These are phyloP conservation scores for Coelastrella sp. DNA, from an alignment of 139 green algal species.

Conservation along the genomic window DNA sequence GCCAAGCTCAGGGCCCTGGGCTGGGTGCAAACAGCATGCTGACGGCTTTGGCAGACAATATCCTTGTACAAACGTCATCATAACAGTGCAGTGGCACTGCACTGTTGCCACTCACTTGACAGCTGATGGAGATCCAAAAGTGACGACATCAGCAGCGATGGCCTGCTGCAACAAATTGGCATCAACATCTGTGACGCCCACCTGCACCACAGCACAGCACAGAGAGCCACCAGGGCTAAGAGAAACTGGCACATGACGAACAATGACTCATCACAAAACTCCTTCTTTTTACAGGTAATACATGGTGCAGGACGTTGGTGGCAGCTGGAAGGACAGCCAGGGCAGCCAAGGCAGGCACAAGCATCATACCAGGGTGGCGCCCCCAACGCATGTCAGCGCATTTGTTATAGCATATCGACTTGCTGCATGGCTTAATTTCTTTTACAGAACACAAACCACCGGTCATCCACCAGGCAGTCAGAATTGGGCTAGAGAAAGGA, in stretches of 20 bases:
- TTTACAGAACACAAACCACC: neutral
- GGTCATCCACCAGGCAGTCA: too few relatives aligned
- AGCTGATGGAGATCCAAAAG: slow-evolving; percentile 89
- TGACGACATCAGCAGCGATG: slow-evolving; percentile 70
- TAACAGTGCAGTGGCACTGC: neutral
- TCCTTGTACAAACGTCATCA: neutral
- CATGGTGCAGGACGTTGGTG: too few relatives aligned
- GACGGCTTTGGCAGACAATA: too few relatives aligned
- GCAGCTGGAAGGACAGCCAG: too few relatives aligned
- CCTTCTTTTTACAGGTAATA: too few relatives aligned
- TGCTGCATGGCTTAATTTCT: too few relatives aligned
- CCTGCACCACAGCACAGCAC: slow-evolving; percentile 27
- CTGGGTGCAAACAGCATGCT: neutral
- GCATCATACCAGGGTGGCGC: too few relatives aligned
- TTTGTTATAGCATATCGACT: too few relatives aligned
- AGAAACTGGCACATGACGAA: neutral
- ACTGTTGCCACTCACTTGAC: slow-evolving; percentile 68
- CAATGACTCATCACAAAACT: neutral
- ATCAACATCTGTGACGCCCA: slow-evolving; percentile 62
- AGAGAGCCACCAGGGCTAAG: neutral
- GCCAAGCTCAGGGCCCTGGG: too few relatives aligned
- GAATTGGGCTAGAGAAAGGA: too few relatives aligned
- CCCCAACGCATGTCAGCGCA: too few relatives aligned
- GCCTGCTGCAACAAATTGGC: slow-evolving; percentile 60
- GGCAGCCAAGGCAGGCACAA: too few relatives aligned